phyloP scores from a whole-genome alignment of 176 grass and related monocot genomes.

The Urochloa ruziziensis region DNA sequence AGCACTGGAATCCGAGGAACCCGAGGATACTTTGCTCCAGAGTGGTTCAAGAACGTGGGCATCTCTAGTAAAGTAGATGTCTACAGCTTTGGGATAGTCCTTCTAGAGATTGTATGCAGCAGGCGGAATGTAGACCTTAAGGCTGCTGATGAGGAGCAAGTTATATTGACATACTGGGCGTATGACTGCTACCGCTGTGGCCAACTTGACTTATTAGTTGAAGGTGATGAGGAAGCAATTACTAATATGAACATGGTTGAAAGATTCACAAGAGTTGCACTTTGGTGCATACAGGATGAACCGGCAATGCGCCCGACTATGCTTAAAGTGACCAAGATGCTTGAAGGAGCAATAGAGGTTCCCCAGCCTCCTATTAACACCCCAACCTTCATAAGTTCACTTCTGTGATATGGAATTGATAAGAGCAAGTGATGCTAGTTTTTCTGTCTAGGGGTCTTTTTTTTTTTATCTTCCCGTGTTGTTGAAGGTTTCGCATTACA shows the following conservation, averaged over 20 bases:
- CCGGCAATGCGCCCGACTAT: not conserved
- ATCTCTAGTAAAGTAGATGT: slow-evolving; percentile 11
- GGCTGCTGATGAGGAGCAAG: not conserved
- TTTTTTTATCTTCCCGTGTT: not conserved
- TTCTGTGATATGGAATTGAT: not conserved
- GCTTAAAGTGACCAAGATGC: slow-evolving; percentile 14
- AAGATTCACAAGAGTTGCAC: not conserved
- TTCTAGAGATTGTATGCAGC: slow-evolving; percentile 3
- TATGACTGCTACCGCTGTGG: not conserved
- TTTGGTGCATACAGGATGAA: slow-evolving; percentile 19
- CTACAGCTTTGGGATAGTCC: slow-evolving; percentile 5
- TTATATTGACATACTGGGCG: not conserved
- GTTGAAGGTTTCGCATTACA: not conserved
- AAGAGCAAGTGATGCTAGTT: not conserved
- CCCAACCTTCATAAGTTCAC: not conserved
- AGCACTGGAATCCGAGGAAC: slow-evolving; percentile 6
- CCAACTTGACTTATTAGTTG: not conserved
- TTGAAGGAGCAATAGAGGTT: slow-evolving; percentile 5
- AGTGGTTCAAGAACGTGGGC: slow-evolving; percentile 7
- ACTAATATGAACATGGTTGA: not conserved
- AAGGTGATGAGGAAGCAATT: slow-evolving; percentile 2
- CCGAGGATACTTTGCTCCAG: slow-evolving; percentile 14
- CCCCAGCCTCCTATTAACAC: slow-evolving; percentile 1
- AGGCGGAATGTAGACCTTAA: slow-evolving; percentile 2
- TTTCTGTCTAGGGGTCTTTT: not conserved